These are phyloP conservation scores for Magnolia sinica DNA, from an alignment of 164 flowering plant species.

Conservation along the genomic window DNA sequence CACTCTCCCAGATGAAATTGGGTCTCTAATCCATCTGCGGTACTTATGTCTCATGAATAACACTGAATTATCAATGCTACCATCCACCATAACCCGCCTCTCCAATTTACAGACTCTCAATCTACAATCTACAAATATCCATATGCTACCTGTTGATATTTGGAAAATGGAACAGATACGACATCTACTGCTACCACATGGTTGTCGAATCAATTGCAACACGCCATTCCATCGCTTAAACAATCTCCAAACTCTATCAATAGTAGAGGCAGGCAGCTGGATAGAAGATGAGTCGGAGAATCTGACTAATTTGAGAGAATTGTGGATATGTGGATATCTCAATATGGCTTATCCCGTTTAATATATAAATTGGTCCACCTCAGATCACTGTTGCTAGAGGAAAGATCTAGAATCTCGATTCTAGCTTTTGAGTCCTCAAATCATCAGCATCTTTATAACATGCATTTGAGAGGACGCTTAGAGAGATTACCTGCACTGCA, in stretches of 20 bases:
- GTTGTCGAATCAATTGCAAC: not conserved
- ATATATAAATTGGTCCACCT: not conserved
- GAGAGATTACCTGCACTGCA: not conserved
- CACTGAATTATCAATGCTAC: not conserved
- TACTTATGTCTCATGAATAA: not conserved
- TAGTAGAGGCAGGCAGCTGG: not conserved
- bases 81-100: conserved; percentile 2
- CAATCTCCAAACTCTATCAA: conserved; percentile 4
- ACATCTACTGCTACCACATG: not conserved
- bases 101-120: conserved; percentile 1
- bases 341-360: not conserved
- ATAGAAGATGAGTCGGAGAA: not conserved
- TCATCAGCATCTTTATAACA: not conserved
- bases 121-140: no score
- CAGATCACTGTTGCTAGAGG: not conserved
- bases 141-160: not conserved
- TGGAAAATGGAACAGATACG: not conserved
- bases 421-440: not conserved
- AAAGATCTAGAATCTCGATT: not conserved
- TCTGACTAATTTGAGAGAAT: not conserved
- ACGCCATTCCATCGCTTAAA: not conserved
- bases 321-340: not conserved
- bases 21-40: conserved; percentile 1
- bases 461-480: not conserved
- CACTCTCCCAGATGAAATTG: not conserved